Conservation (phyloP, 306 rosid genomes). For the Begonia masoniana region DNA sequence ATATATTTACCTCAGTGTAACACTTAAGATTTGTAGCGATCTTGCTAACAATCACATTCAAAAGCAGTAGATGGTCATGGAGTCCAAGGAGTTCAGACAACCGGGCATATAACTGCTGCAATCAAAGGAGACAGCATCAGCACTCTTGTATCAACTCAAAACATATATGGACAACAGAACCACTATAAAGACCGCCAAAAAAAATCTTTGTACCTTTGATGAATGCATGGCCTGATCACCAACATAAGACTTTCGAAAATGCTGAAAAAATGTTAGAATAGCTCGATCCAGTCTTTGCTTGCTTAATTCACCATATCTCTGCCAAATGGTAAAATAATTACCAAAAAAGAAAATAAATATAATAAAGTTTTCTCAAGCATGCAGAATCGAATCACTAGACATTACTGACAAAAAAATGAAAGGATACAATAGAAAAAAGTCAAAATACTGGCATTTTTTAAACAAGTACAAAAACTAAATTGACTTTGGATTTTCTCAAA, state of each 20-base stretch:
- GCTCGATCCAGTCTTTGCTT: constrained; percentile 98
- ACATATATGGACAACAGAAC: constrained; percentile 14
- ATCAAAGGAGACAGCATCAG: constrained; percentile 19
- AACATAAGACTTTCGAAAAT: constrained; percentile 87
- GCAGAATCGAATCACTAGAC: too few species aligned
- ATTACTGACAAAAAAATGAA: too few species aligned
- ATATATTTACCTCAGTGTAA: constrained; percentile 55
- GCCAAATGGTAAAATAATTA: constrained; percentile 22
- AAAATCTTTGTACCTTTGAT: constrained; percentile 58
- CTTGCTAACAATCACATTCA: constrained; percentile 76
- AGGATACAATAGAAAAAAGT: too few species aligned
- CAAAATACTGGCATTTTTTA: too few species aligned
- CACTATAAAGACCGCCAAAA: constrained; percentile 6
- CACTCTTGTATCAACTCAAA: too few species aligned
- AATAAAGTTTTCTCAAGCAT: too few species aligned
- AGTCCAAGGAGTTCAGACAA: constrained; percentile 87
- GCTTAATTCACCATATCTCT: constrained; percentile 85
- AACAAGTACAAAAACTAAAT: too few species aligned
- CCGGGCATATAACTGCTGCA: constrained; percentile 83
- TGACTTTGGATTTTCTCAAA: too few species aligned
- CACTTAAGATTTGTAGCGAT: constrained; percentile 76
- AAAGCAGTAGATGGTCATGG: constrained; percentile 60
- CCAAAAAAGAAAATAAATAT: too few species aligned
- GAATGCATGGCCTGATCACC: constrained; percentile 99
- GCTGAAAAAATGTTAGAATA: constrained; percentile 89